Evolutionary conservation across 139 green algal species (phyloP), one percentile per base, ranked within the genome.

Genomic region (Edaphochlamys debaryana): DNA sequence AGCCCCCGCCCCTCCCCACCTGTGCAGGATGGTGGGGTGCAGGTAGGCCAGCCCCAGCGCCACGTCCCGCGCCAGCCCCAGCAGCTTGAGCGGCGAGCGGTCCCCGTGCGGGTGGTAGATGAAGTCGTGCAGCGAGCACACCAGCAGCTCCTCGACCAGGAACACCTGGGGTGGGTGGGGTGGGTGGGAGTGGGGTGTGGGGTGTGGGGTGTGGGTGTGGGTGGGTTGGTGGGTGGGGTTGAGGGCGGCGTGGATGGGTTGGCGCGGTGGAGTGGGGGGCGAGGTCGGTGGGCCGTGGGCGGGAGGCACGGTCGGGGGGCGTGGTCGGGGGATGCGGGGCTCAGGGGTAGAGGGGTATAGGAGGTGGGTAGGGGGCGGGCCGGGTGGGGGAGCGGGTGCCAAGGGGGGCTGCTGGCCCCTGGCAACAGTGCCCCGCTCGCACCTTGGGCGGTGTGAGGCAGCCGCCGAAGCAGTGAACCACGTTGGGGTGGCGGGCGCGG

Each of bases 101-200:
- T 80, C 73, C 22, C 37, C 56, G 34, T 69, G 54, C 25, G 73
- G 73, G 52, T 80, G 73, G 73, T 80, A 80, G 58, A 80, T 80
- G 58, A 69, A 80, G 73, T 80, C 73, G 58, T 80, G 73, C 54
- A 80, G 73, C 22, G 54, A 69, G 56, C 73, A 80, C 13, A 68
- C 54, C 73, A 80, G 73, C 54, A 80, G 73, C 73, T 80, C 73
- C 56, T 80, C 73, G 56, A 80, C 73, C 54, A 80, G 54, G 73
- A 80, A 80, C 37, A 69, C 52, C 73, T 80, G 73, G 29, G 7
- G 25, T n/a, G 45, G 15, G 64, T 8, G 64, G 64, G 32, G 64
- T 9, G 4, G n/a, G n/a, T n/a, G n/a, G n/a, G n/a, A n/a, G n/a
- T n/a, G n/a, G n/a, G n/a, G n/a, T n/a, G n/a, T n/a, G n/a, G n/a